Conservation (phyloP, 768 basidiomycete genomes). For the Coprinopsis sp. region DNA sequence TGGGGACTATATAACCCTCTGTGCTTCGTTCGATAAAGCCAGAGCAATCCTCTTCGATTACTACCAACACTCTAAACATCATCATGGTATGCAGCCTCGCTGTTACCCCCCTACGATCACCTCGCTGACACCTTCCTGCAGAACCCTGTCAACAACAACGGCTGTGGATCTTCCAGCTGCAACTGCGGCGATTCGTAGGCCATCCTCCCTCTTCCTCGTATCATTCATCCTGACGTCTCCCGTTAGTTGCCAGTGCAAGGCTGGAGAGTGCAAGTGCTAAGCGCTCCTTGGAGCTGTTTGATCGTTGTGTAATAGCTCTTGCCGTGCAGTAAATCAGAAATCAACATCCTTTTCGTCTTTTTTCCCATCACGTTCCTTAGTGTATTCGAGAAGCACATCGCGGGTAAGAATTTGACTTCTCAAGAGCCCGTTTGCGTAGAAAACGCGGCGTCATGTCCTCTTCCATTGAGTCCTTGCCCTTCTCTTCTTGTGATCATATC, state of each 20-base stretch:
- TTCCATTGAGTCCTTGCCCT: too few species aligned
- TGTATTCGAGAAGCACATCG: too few species aligned
- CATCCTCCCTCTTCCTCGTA: conserved; percentile 1
- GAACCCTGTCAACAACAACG: conserved; percentile 38
- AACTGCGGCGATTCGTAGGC: conserved; percentile 45
- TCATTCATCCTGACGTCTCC: not conserved
- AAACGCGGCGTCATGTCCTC: too few species aligned
- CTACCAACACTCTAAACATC: conserved; percentile 12
- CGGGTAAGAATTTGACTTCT: too few species aligned
- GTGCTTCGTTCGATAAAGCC: not conserved
- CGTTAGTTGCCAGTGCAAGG: conserved; percentile 53
- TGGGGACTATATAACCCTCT: conserved; percentile 7
- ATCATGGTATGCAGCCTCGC: conserved; percentile 36
- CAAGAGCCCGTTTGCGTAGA: too few species aligned
- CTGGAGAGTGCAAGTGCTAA: conserved; percentile 66
- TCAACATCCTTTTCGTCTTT: too few species aligned
- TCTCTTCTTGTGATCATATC: too few species aligned
- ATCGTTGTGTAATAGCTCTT: too few species aligned
- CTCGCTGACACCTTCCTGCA: conserved; percentile 13
- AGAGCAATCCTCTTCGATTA: conserved; percentile 10
- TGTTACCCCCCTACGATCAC: conserved; percentile 2
- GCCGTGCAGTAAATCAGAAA: too few species aligned
- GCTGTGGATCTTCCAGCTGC: conserved; percentile 47
- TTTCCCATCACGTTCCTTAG: too few species aligned
- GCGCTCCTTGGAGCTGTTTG: not conserved